Percentiles rank a stretch among this genome's conserved stretches.
These are phyloP conservation scores for Bipolaris zeicola DNA, from an alignment of 2,329 filamentous ascomycete species.

Conservation along the genomic window DNA sequence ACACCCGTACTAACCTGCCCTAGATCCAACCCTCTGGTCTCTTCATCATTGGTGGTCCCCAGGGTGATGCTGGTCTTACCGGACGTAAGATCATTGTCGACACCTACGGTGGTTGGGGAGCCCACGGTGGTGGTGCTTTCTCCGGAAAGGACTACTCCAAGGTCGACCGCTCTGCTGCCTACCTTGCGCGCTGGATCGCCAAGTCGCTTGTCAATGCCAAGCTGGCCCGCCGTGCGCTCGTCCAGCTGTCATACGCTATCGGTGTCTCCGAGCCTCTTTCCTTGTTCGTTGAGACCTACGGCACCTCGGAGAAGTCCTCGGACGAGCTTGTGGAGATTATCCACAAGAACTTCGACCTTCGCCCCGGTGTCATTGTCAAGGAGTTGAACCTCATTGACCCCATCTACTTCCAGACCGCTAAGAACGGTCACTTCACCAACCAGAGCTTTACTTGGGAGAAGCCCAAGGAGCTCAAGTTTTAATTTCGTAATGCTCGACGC, in stretches of 20 bases:
- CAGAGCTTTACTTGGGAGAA: conserved; percentile 98
- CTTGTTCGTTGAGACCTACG: conserved; percentile 97
- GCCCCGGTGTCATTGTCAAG: conserved; percentile 97
- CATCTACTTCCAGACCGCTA: conserved; percentile 98
- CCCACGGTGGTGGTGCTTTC: conserved; percentile 99
- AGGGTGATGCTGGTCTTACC: conserved; percentile 98
- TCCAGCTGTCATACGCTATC: conserved; percentile 99
- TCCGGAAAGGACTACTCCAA: conserved; percentile 99
- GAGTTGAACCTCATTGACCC: conserved; percentile 93
- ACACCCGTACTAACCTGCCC: conserved; percentile 19
- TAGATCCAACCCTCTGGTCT: conserved; percentile 94
- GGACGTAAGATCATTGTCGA: conserved; percentile 99
- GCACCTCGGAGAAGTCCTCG: conserved; percentile 85
- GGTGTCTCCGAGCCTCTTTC: conserved; percentile 98
- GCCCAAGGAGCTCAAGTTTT: conserved; percentile 92
- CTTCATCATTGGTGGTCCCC: conserved; percentile 98
- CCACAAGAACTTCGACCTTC: conserved; percentile 93
- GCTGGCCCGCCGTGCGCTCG: conserved; percentile 88
- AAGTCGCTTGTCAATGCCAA: conserved; percentile 93
- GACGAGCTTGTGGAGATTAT: conserved; percentile 96
- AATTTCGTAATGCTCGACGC: conserved; percentile 52
- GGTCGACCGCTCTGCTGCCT: conserved; percentile 97
- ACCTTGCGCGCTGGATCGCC: conserved; percentile 97
- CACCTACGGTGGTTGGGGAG: conserved; percentile 99
- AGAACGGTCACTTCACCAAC: conserved; percentile 99